phyloP scores from a whole-genome alignment of 2,329 filamentous ascomycete species.

The Penicillium olsonii region DNA sequence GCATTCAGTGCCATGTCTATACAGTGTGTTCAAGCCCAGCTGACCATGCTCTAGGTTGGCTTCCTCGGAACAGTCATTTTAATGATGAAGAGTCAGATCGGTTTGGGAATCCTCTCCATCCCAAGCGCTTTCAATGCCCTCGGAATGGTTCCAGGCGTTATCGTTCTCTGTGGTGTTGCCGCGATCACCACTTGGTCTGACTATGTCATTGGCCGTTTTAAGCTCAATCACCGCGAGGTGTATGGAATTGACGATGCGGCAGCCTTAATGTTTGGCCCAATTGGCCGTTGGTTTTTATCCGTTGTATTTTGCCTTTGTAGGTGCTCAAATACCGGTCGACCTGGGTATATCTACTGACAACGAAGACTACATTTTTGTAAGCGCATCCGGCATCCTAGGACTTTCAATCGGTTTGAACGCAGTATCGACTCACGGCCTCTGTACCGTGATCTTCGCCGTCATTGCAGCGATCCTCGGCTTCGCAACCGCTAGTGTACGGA shows the following conservation, averaged over 20 bases:
- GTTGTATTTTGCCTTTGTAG: constrained; percentile 8
- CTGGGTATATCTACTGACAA: constrained; percentile 43
- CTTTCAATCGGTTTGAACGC: constrained; percentile 43
- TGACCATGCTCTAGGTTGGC: constrained; percentile 33
- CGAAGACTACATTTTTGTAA: constrained; percentile 55
- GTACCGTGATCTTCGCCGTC: constrained; percentile 29
- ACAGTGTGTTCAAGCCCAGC: neutral
- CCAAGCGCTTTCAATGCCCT: constrained; percentile 48
- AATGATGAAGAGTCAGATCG: constrained; percentile 51
- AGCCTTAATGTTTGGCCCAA: constrained; percentile 54
- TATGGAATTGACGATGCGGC: constrained; percentile 62
- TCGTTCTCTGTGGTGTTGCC: constrained; percentile 44
- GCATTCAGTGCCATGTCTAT: neutral
- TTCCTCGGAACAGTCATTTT: constrained; percentile 47
- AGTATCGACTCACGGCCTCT: constrained; percentile 39
- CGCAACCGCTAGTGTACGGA: constrained; percentile 34
- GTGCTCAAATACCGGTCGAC: neutral
- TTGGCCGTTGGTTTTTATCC: constrained; percentile 52
- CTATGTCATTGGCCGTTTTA: constrained; percentile 53
- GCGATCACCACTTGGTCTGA: constrained; percentile 52
- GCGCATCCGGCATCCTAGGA: constrained; percentile 41
- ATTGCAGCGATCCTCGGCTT: constrained; percentile 25
- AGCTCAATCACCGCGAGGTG: constrained; percentile 55
- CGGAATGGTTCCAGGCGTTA: constrained; percentile 53
- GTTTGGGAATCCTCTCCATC: constrained; percentile 52